These are phyloP conservation scores for Fagopyrum tataricum DNA, from an alignment of 148 eudicot species.

Conservation along the genomic window DNA sequence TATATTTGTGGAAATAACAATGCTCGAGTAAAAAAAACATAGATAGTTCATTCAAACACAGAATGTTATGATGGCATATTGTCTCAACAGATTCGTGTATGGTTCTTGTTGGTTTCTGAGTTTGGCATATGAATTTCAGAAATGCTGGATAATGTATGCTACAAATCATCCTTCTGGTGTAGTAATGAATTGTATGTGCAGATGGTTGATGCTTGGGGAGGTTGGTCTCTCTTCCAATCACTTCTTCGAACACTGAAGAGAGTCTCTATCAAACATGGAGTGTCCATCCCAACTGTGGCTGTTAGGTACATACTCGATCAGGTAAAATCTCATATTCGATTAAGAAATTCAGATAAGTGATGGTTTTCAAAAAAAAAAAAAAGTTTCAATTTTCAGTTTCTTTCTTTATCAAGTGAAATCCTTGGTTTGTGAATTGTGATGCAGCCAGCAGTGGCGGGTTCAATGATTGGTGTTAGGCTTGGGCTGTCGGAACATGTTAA, in stretches of 20 bases:
- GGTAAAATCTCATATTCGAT: slow-evolving; percentile 30
- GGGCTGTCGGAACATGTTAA: slow-evolving; percentile 81
- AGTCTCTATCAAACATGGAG: slow-evolving; percentile 72
- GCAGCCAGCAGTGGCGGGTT: slow-evolving; percentile 95
- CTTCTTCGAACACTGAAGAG: slow-evolving; percentile 64
- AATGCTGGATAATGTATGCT: background rate
- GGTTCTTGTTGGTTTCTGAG: background rate
- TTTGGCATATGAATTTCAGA: background rate
- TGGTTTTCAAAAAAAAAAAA: background rate
- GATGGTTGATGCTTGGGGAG: slow-evolving; percentile 99
- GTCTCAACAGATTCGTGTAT: background rate
- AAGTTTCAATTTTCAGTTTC: background rate
- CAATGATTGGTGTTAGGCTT: slow-evolving; percentile 91
- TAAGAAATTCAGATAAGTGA: background rate
- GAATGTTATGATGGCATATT: background rate
- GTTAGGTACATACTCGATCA: slow-evolving; percentile 78
- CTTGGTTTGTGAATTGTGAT: slow-evolving; percentile 7
- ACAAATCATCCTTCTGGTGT: background rate
- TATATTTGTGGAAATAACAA: background rate
- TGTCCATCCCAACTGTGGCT: slow-evolving; percentile 86
- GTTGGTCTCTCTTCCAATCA: slow-evolving; percentile 85
- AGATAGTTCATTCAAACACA: background rate
- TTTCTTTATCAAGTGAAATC: background rate
- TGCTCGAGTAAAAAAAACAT: background rate
- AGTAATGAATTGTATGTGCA: slow-evolving; percentile 18